Base-by-base conservation (phyloP, 164 flowering plant species). In the Houttuynia cordata region DNA sequence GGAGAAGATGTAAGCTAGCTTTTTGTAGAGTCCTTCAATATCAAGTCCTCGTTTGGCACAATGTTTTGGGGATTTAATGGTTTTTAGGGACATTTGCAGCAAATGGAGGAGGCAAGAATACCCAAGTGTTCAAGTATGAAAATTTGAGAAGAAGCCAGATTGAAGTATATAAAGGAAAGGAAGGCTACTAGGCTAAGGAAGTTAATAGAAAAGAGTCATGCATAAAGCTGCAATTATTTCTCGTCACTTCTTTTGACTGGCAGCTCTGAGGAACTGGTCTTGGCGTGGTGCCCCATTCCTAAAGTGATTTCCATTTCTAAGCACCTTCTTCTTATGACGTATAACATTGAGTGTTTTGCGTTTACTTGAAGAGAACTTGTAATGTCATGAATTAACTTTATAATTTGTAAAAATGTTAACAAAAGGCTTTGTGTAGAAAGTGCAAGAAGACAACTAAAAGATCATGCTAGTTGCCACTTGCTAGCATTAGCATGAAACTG, bases 31-130 rank as follows among this genome's bases (percentile, higher is more conserved):
- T 24, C 71, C 71, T 14, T 63, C 53, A 21, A 61, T 51, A 39
- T 71, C 62, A 14, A 70, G 17, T 59, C 71, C 67, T 54, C 68
- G 56, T n/a, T 62, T 65, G 41, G 70, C 71, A 62, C 74, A 74
- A 61, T 70, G 71, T 62, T 65, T 70, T 14, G 74, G 71, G 41
- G 74, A 67, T 24, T 23, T 65, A n/a, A 21, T 40, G 60, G 51
- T 8, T 55, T 54, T 25, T 15, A 34, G 59, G 67, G 77, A 70
- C 70, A 70, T 73, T 59, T 63, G 70, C 55, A 30, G 24, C 24
- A 50, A 53, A 53, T 47, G 24, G 60, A 19, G 25, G 42, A 56
- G 14, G 50, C 14, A 51, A 17, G 15, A 10, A 9, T 19, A 34
- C 10, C 17, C 12, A 25, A 61, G 57, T 24, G 56, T 8, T 42